A percentile compares a stretch with the other conserved stretches of the same genome.
phyloP scores from a whole-genome alignment of 345 rosid genomes.

The Boechera stricta region DNA sequence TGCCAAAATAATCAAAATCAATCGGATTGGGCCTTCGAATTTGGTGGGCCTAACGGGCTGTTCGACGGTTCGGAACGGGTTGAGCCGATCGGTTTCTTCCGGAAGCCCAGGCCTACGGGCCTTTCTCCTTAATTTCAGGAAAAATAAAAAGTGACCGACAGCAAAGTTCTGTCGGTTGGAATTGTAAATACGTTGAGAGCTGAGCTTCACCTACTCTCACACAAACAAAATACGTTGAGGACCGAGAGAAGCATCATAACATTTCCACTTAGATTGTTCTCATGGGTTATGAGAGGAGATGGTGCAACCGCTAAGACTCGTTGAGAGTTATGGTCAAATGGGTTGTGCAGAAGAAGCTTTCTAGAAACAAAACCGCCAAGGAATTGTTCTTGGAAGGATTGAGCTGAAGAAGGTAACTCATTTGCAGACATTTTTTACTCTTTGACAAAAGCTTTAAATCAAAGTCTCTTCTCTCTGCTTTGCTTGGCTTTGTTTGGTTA shows the following conservation, averaged over 20 bases:
- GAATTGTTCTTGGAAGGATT: constrained; percentile 35
- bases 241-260: constrained; percentile 57
- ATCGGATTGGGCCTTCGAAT: too few relatives aligned
- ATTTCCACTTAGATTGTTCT: constrained; percentile 47
- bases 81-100: too few relatives aligned
- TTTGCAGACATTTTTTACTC: constrained; percentile 27
- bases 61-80: too few relatives aligned
- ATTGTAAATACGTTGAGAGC: too few relatives aligned
- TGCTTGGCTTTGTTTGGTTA: constrained; percentile 37
- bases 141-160: too few relatives aligned
- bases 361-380: constrained; percentile 43
- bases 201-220: too few relatives aligned
- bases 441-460: constrained; percentile 4
- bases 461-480: constrained; percentile 29
- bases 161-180: too few relatives aligned
- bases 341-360: constrained; percentile 44
- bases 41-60: too few relatives aligned
- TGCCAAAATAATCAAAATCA: too few relatives aligned
- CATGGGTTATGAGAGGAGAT: constrained; percentile 31
- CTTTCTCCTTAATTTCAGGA: too few relatives aligned
- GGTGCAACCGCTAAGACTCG: constrained; percentile 37
- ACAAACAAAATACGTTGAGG: too few relatives aligned
- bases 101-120: too few relatives aligned
- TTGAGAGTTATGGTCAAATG: constrained; percentile 39
- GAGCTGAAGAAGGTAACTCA: constrained; percentile 42